phyloP scores from a whole-genome alignment of 148 eudicot species.

The Rhododendron henanense region DNA sequence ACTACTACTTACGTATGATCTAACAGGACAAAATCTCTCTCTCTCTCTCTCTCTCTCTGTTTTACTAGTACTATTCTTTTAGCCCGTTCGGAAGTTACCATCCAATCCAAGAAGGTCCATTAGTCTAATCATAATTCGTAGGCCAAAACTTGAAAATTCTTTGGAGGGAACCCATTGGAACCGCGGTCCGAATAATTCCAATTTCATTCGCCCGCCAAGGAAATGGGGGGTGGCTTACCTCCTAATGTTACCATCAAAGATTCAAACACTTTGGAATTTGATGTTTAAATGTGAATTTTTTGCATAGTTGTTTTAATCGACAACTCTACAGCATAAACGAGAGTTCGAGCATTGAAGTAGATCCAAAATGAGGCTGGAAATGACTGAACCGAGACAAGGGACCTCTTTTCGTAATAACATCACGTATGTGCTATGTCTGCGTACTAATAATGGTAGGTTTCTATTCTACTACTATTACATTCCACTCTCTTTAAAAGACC shows the following conservation, averaged over 20 bases:
- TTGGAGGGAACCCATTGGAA: slow-evolving; percentile 3
- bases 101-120: neutral
- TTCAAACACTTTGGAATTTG: neutral
- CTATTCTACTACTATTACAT: neutral
- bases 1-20: too few relatives aligned
- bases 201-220: neutral
- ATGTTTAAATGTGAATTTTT: neutral
- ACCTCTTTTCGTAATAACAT: neutral
- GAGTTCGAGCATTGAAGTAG: neutral
- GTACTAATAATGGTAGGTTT: neutral
- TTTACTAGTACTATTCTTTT: neutral
- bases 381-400: neutral
- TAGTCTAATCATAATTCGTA: neutral
- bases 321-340: neutral
- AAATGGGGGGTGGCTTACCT: neutral
- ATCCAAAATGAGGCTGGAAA: neutral
- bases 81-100: neutral
- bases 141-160: neutral
- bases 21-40: neutral
- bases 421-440: neutral
- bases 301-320: neutral
- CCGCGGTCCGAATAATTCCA: neutral
- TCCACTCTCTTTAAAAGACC: neutral
- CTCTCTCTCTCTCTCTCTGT: neutral
- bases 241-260: neutral